Evolutionary conservation across 257 asterid genomes (phyloP).

Genomic region (Ophiorrhiza pumila): DNA sequence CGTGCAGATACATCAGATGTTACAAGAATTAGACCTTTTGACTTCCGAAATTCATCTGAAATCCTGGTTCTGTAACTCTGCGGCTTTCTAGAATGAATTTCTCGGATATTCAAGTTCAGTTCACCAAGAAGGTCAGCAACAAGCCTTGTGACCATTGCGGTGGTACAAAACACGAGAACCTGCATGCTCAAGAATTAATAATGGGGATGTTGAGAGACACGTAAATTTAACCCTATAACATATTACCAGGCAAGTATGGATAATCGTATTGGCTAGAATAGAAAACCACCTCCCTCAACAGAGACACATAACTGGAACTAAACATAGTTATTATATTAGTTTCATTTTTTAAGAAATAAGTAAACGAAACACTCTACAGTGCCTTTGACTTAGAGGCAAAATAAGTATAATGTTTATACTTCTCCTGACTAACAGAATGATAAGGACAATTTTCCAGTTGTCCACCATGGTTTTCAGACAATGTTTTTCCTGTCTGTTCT

Average conservation of each 20-base stretch:
- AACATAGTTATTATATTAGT: neutral
- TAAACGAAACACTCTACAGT: too few species aligned
- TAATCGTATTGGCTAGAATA: neutral
- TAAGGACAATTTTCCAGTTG: neutral
- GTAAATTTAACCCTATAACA: neutral
- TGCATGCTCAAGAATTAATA: conserved; percentile 26
- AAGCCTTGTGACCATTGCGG: conserved; percentile 96
- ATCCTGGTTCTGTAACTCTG: conserved; percentile 85
- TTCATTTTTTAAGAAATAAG: neutral
- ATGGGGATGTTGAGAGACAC: conserved; percentile 6
- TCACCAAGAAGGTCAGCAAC: conserved; percentile 82
- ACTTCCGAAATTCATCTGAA: conserved; percentile 91
- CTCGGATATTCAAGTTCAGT: conserved; percentile 83
- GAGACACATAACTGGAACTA: neutral
- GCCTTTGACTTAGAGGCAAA: neutral
- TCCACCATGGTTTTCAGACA: neutral
- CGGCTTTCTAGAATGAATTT: conserved; percentile 91
- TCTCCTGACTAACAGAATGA: neutral
- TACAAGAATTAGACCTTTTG: conserved; percentile 90
- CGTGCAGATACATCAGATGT: conserved; percentile 99
- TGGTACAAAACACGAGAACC: conserved; percentile 96
- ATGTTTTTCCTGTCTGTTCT: neutral
- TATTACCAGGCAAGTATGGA: neutral
- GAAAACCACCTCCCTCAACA: neutral
- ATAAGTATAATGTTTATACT: neutral